These are phyloP conservation scores for Daldinia sp. DNA, from an alignment of 2,329 filamentous ascomycete genomes.

Conservation along the genomic window DNA sequence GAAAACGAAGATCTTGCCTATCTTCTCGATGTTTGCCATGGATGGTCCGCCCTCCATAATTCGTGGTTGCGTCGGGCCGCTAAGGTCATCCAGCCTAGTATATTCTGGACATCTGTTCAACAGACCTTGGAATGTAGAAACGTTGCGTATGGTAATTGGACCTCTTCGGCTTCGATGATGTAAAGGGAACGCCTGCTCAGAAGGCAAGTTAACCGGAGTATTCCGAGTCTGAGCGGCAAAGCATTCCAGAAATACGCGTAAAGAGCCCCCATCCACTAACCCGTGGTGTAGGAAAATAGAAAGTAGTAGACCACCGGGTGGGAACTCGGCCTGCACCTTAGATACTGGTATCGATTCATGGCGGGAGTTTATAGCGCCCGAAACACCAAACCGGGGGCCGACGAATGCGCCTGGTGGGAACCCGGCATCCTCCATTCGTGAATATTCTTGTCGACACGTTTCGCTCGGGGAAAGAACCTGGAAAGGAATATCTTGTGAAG, in stretches of 20 bases:
- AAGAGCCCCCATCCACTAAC: constrained; percentile 53
- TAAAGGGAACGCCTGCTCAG: constrained; percentile 41
- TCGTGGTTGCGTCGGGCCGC: constrained; percentile 50
- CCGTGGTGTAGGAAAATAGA: constrained; percentile 54
- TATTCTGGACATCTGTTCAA: constrained; percentile 52
- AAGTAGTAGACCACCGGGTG: constrained; percentile 52
- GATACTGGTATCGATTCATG: constrained; percentile 48
- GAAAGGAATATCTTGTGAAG: constrained; percentile 44
- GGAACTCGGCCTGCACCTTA: constrained; percentile 50
- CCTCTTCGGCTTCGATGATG: constrained; percentile 27
- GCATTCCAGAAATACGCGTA: constrained; percentile 51
- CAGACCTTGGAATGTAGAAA: constrained; percentile 40
- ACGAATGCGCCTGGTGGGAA: constrained; percentile 45
- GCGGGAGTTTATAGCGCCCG: constrained; percentile 34
- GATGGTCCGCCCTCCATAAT: constrained; percentile 41
- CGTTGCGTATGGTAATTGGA: constrained; percentile 26
- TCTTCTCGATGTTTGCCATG: constrained; percentile 46
- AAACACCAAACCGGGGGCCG: constrained; percentile 37
- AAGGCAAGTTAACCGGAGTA: constrained; percentile 39
- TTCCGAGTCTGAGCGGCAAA: constrained; percentile 50
- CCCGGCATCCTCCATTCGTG: constrained; percentile 37
- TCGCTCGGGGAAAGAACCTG: constrained; percentile 32
- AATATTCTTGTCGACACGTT: constrained; percentile 36
- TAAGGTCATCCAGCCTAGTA: constrained; percentile 43
- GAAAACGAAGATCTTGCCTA: constrained; percentile 55